Percentiles rank a stretch among this genome's conserved stretches.
Evolutionary conservation across 139 green algal species (phyloP).

Genomic region (Penium margaritaceum): DNA sequence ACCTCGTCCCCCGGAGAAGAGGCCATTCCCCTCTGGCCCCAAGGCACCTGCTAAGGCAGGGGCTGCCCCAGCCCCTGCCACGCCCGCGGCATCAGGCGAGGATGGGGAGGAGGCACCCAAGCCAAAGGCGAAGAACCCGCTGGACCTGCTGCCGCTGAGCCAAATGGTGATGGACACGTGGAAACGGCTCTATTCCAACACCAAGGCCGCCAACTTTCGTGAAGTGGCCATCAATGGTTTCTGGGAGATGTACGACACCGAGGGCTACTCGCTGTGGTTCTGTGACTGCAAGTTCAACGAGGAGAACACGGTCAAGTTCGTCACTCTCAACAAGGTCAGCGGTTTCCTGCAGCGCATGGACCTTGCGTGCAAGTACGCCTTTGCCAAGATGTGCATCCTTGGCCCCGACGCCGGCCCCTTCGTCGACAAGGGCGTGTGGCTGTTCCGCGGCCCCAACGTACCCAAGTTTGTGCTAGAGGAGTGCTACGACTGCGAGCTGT

Average conservation of each 20-base stretch:
- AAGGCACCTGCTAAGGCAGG: not conserved
- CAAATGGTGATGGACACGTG: conserved; percentile 56
- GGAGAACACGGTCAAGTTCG: conserved; percentile 64
- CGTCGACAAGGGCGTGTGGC: conserved; percentile 56
- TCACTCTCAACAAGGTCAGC: conserved; percentile 64
- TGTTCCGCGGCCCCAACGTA: conserved; percentile 59
- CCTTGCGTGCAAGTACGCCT: conserved; percentile 57
- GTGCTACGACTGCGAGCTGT: conserved; percentile 60
- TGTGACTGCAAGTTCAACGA: conserved; percentile 64
- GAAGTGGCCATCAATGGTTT: conserved; percentile 52
- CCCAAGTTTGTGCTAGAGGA: conserved; percentile 56
- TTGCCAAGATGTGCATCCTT: conserved; percentile 63
- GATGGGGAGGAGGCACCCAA: conserved; percentile 32
- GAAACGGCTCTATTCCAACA: conserved; percentile 63
- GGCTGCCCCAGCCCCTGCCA: not conserved
- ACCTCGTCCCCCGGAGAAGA: too few relatives aligned
- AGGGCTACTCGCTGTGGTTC: conserved; percentile 61
- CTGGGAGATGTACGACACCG: conserved; percentile 49
- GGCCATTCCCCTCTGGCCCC: too few relatives aligned
- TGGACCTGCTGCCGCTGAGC: conserved; percentile 51
- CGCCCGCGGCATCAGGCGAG: not conserved
- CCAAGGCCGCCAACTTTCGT: conserved; percentile 48
- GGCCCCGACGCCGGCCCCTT: conserved; percentile 51
- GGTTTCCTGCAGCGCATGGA: conserved; percentile 64
- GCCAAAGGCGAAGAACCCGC: conserved; percentile 54